phyloP scores from a whole-genome alignment of 2,329 filamentous ascomycete genomes.

The Pyrenochaeta sp. region DNA sequence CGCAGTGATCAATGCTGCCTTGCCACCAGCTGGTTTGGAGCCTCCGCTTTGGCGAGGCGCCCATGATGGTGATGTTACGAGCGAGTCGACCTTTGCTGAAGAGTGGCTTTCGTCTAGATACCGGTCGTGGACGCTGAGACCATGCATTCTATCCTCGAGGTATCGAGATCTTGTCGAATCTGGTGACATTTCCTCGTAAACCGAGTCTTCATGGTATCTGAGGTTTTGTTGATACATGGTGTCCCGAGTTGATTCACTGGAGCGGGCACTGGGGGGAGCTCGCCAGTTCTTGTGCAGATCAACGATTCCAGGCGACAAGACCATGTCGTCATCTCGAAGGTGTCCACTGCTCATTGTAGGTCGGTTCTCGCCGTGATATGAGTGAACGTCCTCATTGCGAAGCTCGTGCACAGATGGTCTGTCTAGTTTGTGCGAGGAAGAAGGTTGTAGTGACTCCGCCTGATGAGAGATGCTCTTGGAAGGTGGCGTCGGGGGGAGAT shows the following conservation, averaged over 20 bases:
- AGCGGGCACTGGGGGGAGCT: slow-evolving; percentile 37
- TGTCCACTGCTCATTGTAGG: slow-evolving; percentile 18
- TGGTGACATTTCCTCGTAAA: slow-evolving; percentile 30
- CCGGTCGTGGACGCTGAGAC: slow-evolving; percentile 31
- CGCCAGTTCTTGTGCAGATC: slow-evolving; percentile 40
- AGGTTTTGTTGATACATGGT: slow-evolving; percentile 32
- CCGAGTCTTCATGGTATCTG: slow-evolving; percentile 28
- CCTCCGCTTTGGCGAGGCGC: slow-evolving; percentile 27
- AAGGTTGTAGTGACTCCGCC: slow-evolving; percentile 8
- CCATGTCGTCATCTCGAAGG: slow-evolving; percentile 25
- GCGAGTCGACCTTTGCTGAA: slow-evolving; percentile 26
- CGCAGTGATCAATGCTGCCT: slow-evolving; percentile 57
- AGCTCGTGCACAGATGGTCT: slow-evolving; percentile 29
- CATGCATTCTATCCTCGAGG: slow-evolving; percentile 34
- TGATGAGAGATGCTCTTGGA: slow-evolving; percentile 20
- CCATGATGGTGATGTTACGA: slow-evolving; percentile 22
- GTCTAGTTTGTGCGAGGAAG: slow-evolving; percentile 14
- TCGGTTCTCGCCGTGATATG: slow-evolving; percentile 17
- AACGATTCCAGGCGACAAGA: slow-evolving; percentile 22
- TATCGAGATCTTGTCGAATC: slow-evolving; percentile 30
- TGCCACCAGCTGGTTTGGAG: slow-evolving; percentile 42
- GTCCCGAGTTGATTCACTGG: slow-evolving; percentile 35
- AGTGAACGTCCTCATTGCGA: slow-evolving; percentile 17
- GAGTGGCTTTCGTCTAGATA: slow-evolving; percentile 29
- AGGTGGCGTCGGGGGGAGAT: slow-evolving; percentile 38